phyloP scores from a whole-genome alignment of 805 yeast genomes.

The Saturnispora gosingensis region DNA sequence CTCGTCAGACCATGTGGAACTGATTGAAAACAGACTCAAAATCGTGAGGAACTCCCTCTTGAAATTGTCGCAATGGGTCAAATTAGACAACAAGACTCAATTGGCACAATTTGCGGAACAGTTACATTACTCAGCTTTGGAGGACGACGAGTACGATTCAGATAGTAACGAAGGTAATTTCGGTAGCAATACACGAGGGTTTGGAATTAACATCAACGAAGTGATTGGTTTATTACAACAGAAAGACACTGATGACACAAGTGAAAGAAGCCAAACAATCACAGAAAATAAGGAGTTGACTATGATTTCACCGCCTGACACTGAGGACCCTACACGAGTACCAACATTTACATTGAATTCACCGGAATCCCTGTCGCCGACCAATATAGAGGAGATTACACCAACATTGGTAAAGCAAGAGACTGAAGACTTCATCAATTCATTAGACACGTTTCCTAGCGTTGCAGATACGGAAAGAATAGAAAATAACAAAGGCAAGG shows the following conservation, averaged over 20 bases:
- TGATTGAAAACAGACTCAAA: constrained; percentile 48
- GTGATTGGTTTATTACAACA: not conserved
- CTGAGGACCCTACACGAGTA: not conserved
- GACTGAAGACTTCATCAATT: constrained; percentile 11
- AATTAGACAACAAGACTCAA: constrained; percentile 3
- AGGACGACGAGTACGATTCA: not conserved
- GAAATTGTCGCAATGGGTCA: constrained; percentile 28
- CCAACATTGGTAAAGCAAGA: constrained; percentile 16
- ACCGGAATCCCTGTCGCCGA: not conserved
- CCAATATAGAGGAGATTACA: not conserved
- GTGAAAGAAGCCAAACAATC: not conserved
- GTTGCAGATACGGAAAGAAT: not conserved
- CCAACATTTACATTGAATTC: not conserved
- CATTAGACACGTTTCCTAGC: not conserved
- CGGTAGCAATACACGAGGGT: constrained; percentile 4
- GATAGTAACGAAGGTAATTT: not conserved
- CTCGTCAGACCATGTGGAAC: constrained; percentile 53
- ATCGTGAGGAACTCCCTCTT: constrained; percentile 43
- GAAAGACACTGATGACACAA: constrained; percentile 2
- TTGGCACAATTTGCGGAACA: not conserved
- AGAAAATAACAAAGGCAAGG: constrained; percentile 1
- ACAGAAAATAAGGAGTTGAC: not conserved
- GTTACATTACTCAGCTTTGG: not conserved
- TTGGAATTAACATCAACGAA: constrained; percentile 4
- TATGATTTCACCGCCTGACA: not conserved